Base-by-base conservation (phyloP, 495 filamentous ascomycete genomes). In the Aspergillus homomorphus region DNA sequence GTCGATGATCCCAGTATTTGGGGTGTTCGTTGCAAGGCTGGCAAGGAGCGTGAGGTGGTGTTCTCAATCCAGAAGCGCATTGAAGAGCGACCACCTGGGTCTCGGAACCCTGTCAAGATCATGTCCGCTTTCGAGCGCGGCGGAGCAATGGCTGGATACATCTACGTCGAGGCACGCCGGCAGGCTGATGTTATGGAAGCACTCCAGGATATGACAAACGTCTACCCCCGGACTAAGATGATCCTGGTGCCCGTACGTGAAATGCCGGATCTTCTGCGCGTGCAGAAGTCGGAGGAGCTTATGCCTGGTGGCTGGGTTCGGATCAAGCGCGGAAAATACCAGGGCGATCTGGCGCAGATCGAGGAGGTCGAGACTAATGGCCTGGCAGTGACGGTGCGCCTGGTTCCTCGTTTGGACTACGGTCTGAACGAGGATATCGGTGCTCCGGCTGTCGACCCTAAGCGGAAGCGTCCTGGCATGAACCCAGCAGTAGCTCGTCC, bases 1-100 rank as follows among this genome's bases (percentile, higher is more conserved):
- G 91, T 96, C 15, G 87, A 97, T 44, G 95, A 98, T 68, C 95
- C 94, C 9, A 91, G 89, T 61, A 97, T 99, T 65, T 99, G 91
- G 90, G 92, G 88, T 61, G 86, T 95, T 46, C 89, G 87, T 62
- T 96, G 91, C 76, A 96, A 95, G 67, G 88, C 90, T 55, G 92
- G 92, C 48, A 98, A 98, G 75, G 95, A 99, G 73, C 82, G 87
- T 44, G 94, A 98, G 64, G 86, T 96, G 21, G 79, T 99, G 26
- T 88, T 89, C 65, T 82, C 84, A 21, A 88, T 98, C 64, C 88
- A 89, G 69, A 93, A 90, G 67, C 87, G 90, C n/a, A 84, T 93
- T 28, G 87, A 92, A 67, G 90, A 96, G 59, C 77, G 89, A 33
- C 77, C 77, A 3, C 65, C 80, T 7, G 78, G 81, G n/a, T 88